phyloP scores from a whole-genome alignment of 495 filamentous ascomycete species.

The Ascodesmis nigricans region DNA sequence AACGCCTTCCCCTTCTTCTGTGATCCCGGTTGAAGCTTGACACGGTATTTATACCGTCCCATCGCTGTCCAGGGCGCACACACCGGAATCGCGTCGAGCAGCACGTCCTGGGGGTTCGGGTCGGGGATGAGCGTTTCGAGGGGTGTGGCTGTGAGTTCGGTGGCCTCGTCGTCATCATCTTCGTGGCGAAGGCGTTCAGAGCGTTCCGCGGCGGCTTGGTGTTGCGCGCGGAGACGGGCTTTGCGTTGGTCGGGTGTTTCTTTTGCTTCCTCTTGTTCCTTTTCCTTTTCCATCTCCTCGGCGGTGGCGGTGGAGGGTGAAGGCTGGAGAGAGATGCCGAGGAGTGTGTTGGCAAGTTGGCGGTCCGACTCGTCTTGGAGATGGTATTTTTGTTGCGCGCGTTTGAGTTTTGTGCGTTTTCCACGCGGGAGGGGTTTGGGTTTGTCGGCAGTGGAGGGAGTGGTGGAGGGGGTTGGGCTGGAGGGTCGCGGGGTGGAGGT shows the following conservation, averaged over 20 bases:
- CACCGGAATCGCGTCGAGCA: constrained; percentile 71
- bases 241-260: constrained; percentile 19
- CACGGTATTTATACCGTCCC: constrained; percentile 60
- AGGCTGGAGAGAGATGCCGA: constrained; percentile 58
- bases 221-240: constrained; percentile 54
- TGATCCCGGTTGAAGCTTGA: constrained; percentile 72
- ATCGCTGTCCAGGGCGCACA: constrained; percentile 81
- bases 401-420: constrained; percentile 67
- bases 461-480: constrained; percentile 6
- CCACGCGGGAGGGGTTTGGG: constrained; percentile 39
- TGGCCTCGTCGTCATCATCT: constrained; percentile 36
- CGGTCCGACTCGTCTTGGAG: constrained; percentile 90
- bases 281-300: constrained; percentile 24
- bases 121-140: constrained; percentile 58
- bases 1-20: constrained; percentile 91
- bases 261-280: not conserved
- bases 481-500: constrained; percentile 2
- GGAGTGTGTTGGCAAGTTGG: constrained; percentile 52
- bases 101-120: constrained; percentile 60
- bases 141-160: constrained; percentile 30
- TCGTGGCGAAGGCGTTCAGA: constrained; percentile 42
- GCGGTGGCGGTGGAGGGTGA: constrained; percentile 33
- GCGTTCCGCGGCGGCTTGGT: constrained; percentile 46
- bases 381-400: constrained; percentile 72
- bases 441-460: constrained; percentile 21